Evolutionary conservation across 257 asterid species (phyloP), one percentile per base, ranked within the genome.

Genomic region (Vinca minor): DNA sequence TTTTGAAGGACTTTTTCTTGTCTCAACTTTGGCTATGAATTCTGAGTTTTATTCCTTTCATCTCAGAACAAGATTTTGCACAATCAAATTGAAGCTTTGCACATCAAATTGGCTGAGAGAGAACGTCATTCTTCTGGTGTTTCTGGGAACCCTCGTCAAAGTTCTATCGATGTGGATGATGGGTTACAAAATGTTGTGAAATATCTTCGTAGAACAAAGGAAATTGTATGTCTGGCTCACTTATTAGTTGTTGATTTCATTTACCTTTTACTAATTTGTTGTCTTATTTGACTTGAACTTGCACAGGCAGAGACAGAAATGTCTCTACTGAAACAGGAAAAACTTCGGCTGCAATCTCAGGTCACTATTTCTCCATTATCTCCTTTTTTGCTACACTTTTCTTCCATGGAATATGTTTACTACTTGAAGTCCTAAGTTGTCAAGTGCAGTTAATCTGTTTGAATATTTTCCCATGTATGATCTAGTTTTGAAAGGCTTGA

Each of bases 151-250:
- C 41, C 80, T 73, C 59, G 82, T 62, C 80, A 73, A 50, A 69
- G 70, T 44, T 47, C 69, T 72, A 39, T 77, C 5, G 76, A 77
- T 65, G 81, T 63, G 66, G 95, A 89, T 48, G 89, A 87, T 47
- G 97, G 96, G 69, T 35, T 93, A 79, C 95, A 82, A 62, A 77
- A 67, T 59, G 89, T 93, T 69, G 86, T 93, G 65, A 89, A 78
- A 70, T 93, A 89, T 81, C 96, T 93, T 20, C 83, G 96, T 18
- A 83, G 96, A 64, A 78, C 98, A 5, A 93, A 93, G 86, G 96
- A 93, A 71, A 87, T 89, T 71, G 83, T 72, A 68, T 49, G 81
- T n/a, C 0, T 67, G 21, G 20, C 18, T 53, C n/a, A n/a, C 28
- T 42, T 39, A 32, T n/a, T 64, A 14, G 46, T 21, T n/a, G 1